A percentile compares a stretch with the other conserved stretches of the same genome.
Evolutionary conservation across 345 rosid species (phyloP).

Genomic region (Arabis hirsuta): DNA sequence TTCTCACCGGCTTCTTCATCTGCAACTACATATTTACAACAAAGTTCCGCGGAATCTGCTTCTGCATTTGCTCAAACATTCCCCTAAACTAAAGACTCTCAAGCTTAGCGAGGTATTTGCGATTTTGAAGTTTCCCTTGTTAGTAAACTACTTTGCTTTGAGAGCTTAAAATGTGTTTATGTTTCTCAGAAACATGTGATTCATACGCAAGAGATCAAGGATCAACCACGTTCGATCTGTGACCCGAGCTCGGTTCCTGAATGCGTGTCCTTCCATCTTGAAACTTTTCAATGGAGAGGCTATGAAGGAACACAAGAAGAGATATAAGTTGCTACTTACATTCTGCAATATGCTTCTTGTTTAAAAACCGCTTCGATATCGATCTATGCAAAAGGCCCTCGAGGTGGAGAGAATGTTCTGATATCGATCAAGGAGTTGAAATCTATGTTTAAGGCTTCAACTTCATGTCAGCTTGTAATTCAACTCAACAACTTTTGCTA

Average conservation of each 20-base stretch:
- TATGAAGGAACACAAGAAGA: slow-evolving; percentile 26
- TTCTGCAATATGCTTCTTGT: slow-evolving; percentile 9
- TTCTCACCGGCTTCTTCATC: slow-evolving; percentile 15
- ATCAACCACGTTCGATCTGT: background rate
- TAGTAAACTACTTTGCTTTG: background rate
- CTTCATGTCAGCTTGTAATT: slow-evolving; percentile 24
- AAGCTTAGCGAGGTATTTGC: slow-evolving; percentile 5
- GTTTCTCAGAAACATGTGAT: background rate
- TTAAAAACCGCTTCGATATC: slow-evolving; percentile 28
- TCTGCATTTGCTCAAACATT: background rate
- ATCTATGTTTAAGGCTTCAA: slow-evolving; percentile 16
- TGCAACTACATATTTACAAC: slow-evolving; percentile 2
- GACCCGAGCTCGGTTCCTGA: slow-evolving; percentile 22
- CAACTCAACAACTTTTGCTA: background rate
- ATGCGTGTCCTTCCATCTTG: slow-evolving; percentile 18
- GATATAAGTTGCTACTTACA: background rate
- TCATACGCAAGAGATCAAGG: background rate
- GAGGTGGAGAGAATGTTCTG: background rate
- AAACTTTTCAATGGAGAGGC: slow-evolving; percentile 22
- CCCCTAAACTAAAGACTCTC: slow-evolving; percentile 27
- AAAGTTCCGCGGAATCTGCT: background rate
- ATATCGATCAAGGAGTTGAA: slow-evolving; percentile 2
- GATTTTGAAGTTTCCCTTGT: background rate
- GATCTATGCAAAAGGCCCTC: background rate
- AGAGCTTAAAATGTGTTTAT: background rate